phyloP scores from a whole-genome alignment of 768 basidiomycete genomes.

The Termitomyces sp. region DNA sequence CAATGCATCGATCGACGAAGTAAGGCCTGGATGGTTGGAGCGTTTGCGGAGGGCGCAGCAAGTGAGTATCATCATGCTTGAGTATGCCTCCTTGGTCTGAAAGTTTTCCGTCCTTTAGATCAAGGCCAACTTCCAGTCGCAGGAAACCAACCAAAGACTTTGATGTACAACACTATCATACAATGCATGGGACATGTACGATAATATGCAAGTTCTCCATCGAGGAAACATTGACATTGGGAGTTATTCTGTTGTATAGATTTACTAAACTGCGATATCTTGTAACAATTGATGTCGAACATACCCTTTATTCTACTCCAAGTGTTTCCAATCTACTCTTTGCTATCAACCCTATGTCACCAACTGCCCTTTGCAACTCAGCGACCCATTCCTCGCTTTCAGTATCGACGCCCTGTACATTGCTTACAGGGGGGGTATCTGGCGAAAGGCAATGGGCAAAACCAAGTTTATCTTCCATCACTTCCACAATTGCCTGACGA shows the following conservation, averaged over 20 bases:
- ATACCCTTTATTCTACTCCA: constrained; percentile 31
- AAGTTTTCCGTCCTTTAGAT: constrained; percentile 3
- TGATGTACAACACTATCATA: constrained; percentile 11
- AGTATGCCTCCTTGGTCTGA: background rate
- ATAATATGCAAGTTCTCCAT: background rate
- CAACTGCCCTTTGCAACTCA: constrained; percentile 72
- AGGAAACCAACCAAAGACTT: constrained; percentile 5
- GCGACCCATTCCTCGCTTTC: constrained; percentile 50
- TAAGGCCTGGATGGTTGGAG: constrained; percentile 61
- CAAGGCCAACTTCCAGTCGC: constrained; percentile 13
- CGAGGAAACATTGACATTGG: background rate
- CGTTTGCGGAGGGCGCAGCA: constrained; percentile 48
- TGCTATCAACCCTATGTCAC: constrained; percentile 74
- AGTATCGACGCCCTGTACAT: constrained; percentile 32
- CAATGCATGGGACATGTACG: background rate
- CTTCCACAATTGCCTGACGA: constrained; percentile 65
- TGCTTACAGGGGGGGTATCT: constrained; percentile 34
- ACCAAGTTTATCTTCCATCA: constrained; percentile 71
- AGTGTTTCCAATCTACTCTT: constrained; percentile 57
- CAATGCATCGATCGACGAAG: constrained; percentile 44
- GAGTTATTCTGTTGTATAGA: background rate
- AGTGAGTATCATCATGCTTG: constrained; percentile 28
- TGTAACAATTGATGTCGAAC: background rate
- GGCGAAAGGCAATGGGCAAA: constrained; percentile 48
- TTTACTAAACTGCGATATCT: background rate